Evolutionary conservation across 2,329 filamentous ascomycete species (phyloP).

Genomic region (Colletotrichum sidae): DNA sequence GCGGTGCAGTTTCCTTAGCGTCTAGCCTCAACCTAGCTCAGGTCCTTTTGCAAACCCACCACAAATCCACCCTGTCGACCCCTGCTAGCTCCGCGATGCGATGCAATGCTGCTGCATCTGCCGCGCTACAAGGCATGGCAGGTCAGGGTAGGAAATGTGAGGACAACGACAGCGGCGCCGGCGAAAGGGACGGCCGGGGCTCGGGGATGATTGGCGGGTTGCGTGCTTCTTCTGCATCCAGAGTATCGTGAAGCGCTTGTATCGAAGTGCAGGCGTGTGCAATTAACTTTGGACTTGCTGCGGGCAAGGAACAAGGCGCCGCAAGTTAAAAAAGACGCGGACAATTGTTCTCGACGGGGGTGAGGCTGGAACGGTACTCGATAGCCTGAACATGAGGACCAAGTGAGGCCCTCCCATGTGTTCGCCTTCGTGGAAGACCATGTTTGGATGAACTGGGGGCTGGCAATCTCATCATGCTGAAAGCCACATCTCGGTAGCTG

Average conservation of each 20-base stretch:
- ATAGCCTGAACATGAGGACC: conserved; percentile 18
- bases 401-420: conserved; percentile 4
- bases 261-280: conserved; percentile 28
- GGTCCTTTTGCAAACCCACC: conserved; percentile 39
- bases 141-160: conserved; percentile 30
- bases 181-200: conserved; percentile 26
- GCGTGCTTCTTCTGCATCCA: conserved; percentile 36
- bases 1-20: conserved; percentile 24
- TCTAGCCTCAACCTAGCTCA: conserved; percentile 37
- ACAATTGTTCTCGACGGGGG: conserved; percentile 32
- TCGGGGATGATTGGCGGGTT: conserved; percentile 31
- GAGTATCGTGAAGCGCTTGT: conserved; percentile 28
- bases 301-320: conserved; percentile 34
- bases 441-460: conserved; percentile 31
- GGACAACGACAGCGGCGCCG: conserved; percentile 31
- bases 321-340: conserved; percentile 34
- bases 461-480: conserved; percentile 12
- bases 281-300: conserved; percentile 35
- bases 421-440: neutral
- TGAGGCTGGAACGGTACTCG: conserved; percentile 33
- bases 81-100: conserved; percentile 34
- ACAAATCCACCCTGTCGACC: conserved; percentile 31
- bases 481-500: conserved; percentile 23
- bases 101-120: conserved; percentile 38
- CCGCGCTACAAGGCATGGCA: conserved; percentile 37